Conservation (phyloP, 1,284 basidiomycete genomes). For the Leucocoprinus gongylophorus region DNA sequence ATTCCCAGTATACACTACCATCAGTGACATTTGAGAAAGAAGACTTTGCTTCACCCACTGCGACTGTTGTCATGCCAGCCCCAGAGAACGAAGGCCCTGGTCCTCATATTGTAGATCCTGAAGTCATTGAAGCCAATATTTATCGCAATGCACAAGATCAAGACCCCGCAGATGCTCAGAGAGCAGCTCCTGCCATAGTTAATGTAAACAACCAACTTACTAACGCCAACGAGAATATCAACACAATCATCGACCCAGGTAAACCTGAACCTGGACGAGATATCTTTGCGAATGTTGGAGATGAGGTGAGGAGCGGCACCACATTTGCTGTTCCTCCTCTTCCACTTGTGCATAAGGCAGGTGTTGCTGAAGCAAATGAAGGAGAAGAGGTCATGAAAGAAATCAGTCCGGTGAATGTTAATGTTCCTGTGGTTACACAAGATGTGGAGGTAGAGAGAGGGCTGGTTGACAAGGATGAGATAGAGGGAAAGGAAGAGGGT, state of each 20-base stretch:
- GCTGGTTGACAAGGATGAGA: not conserved
- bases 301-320: conserved; percentile 25
- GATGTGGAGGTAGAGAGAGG: not conserved
- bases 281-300: conserved; percentile 47
- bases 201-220: not conserved
- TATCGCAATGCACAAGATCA: conserved; percentile 10
- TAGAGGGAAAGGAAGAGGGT: conserved; percentile 9
- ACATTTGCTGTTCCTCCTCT: not conserved
- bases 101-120: conserved; percentile 30
- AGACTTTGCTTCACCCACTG: conserved; percentile 23
- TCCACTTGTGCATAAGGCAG: not conserved
- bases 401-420: conserved; percentile 27
- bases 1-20: conserved; percentile 41
- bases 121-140: conserved; percentile 11
- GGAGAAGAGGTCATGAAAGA: conserved; percentile 29
- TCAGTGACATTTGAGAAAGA: conserved; percentile 35
- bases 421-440: not conserved
- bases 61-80: conserved; percentile 28
- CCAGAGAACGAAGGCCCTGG: conserved; percentile 18
- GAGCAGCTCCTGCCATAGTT: not conserved
- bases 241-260: conserved; percentile 38
- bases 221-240: conserved; percentile 13
- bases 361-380: conserved; percentile 11
- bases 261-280: conserved; percentile 62
- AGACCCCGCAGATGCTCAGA: no score